phyloP scores from a whole-genome alignment of 2,329 filamentous ascomycete species.

The Apiospora rasikravindrae region DNA sequence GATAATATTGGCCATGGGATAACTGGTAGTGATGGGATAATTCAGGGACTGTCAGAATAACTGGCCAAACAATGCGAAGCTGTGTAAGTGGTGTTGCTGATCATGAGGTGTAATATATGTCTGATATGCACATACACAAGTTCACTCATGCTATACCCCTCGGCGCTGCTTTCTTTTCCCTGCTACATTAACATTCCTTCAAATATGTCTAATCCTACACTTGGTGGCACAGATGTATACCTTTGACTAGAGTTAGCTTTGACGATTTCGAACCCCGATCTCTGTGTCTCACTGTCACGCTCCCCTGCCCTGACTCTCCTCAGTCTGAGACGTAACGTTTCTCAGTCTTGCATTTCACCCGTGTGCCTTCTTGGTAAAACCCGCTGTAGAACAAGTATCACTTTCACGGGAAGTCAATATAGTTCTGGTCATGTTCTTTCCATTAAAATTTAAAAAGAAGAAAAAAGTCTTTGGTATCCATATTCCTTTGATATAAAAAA shows the following conservation, averaged over 20 bases:
- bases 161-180: neutral
- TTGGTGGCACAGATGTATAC: neutral
- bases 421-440: neutral
- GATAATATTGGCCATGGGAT: no score
- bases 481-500: neutral
- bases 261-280: neutral
- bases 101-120: no score
- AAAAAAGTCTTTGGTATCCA: neutral
- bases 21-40: no score
- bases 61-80: no score
- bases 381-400: neutral
- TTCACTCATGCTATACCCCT: neutral
- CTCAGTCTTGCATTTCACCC: neutral
- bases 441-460: neutral
- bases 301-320: neutral
- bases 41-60: no score
- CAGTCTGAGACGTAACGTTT: neutral
- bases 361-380: neutral
- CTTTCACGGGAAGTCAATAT: neutral
- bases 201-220: neutral
- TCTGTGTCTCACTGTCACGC: neutral
- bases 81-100: no score
- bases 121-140: no score
- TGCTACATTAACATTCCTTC: neutral
- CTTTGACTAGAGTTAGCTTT: neutral